A percentile compares a stretch with the other conserved stretches of the same genome.
These are phyloP conservation scores for Parastagonospora nodorum DNA, from an alignment of 2,329 filamentous ascomycete species.

Conservation along the genomic window DNA sequence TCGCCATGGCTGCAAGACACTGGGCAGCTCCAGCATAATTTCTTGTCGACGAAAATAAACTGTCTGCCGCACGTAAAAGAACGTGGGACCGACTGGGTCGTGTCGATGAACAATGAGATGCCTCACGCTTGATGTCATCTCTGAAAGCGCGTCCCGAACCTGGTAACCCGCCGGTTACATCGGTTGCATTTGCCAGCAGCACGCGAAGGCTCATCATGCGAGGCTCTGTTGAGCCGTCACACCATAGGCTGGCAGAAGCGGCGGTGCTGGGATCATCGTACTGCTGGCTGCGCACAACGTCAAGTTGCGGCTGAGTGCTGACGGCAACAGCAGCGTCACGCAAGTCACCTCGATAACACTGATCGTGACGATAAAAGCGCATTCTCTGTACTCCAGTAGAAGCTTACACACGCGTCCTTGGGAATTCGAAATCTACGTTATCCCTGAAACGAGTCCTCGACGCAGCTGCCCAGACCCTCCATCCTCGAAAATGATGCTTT, in stretches of 20 bases:
- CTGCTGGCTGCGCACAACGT: slow-evolving; percentile 6
- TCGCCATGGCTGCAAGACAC: too few species aligned
- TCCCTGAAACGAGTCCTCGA: background rate
- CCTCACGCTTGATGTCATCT: slow-evolving; percentile 1
- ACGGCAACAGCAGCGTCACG: background rate
- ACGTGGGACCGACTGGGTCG: too few species aligned
- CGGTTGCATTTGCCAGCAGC: background rate
- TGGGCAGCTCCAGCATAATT: too few species aligned
- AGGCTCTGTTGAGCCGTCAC: background rate
- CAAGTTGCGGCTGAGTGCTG: slow-evolving; percentile 18
- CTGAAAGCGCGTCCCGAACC: background rate
- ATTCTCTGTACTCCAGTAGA: background rate
- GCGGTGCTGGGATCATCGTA: slow-evolving; percentile 4
- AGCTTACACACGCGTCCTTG: background rate
- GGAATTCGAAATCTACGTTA: too few species aligned
- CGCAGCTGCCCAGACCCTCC: background rate
- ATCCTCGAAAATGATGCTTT: slow-evolving; percentile 2
- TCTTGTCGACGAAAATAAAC: too few species aligned
- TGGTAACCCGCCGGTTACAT: background rate
- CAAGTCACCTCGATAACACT: background rate
- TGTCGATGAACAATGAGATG: background rate
- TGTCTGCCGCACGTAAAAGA: too few species aligned
- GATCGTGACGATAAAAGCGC: too few species aligned
- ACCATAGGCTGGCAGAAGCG: slow-evolving; percentile 4
- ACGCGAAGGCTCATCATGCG: background rate